A percentile compares a stretch with the other conserved stretches of the same genome.
Evolutionary conservation across 2,329 filamentous ascomycete genomes (phyloP).

Genomic region (Zasmidium angulare): DNA sequence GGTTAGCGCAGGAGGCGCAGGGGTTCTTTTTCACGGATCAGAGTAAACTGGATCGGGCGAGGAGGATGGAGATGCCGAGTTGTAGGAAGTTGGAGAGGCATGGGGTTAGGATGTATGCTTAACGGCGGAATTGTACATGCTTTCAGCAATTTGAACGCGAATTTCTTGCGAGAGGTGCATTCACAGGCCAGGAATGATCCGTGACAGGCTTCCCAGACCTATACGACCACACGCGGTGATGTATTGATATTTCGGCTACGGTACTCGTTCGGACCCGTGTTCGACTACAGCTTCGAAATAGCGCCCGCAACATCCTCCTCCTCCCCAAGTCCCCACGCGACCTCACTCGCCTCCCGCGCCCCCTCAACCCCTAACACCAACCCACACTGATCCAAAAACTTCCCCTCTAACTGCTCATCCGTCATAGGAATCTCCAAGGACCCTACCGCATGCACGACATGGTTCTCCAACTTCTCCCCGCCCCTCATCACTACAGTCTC

Average conservation of each 20-base stretch:
- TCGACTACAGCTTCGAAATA: neutral
- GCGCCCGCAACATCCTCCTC: conserved; percentile 16
- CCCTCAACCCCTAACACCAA: conserved; percentile 41
- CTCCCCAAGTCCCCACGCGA: conserved; percentile 25
- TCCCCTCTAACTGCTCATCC: conserved; percentile 46
- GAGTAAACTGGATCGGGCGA: conserved; percentile 73
- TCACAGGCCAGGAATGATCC: no score
- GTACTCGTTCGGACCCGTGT: no score
- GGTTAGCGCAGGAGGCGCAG: conserved; percentile 72
- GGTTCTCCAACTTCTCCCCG: conserved; percentile 42
- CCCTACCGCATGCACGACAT: conserved; percentile 53
- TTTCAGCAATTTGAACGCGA: neutral
- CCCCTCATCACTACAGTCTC: conserved; percentile 41
- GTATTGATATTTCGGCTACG: no score
- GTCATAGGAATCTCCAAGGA: conserved; percentile 52
- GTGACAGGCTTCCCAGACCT: no score
- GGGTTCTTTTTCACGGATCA: conserved; percentile 85
- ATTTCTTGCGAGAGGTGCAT: neutral
- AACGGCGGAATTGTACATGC: neutral
- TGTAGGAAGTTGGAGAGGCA: conserved; percentile 58
- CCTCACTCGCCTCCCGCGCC: conserved; percentile 23
- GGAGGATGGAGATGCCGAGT: conserved; percentile 58
- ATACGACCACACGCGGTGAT: no score
- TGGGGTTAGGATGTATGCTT: conserved; percentile 35
- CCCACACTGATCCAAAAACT: conserved; percentile 51